Percentiles rank a stretch among this genome's conserved stretches.
These are phyloP conservation scores for Agaricus bisporus DNA, from an alignment of 768 basidiomycete genomes.

Conservation along the genomic window DNA sequence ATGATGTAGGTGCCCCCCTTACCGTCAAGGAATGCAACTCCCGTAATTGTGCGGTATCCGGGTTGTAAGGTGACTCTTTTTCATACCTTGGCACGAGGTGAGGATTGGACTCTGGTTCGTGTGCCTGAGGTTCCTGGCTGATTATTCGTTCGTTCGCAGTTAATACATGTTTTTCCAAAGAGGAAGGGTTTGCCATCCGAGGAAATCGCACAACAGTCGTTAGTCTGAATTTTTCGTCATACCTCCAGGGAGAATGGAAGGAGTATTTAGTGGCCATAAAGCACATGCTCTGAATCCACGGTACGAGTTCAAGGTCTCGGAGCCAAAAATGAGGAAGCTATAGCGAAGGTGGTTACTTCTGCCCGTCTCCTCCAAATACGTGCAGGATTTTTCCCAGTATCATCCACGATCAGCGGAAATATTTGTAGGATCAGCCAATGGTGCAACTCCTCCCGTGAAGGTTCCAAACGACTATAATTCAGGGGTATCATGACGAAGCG, in stretches of 20 bases:
- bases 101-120: too few relatives aligned
- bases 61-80: background rate
- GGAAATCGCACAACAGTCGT: background rate
- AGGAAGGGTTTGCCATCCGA: too few relatives aligned
- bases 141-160: too few relatives aligned
- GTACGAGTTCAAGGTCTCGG: background rate
- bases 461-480: too few relatives aligned
- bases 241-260: background rate
- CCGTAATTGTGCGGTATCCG: background rate
- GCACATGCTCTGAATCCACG: background rate
- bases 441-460: background rate
- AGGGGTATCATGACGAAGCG: too few relatives aligned
- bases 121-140: background rate
- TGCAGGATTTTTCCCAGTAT: background rate
- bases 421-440: background rate
- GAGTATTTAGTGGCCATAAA: background rate
- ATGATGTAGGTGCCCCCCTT: background rate
- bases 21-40: background rate
- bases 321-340: background rate
- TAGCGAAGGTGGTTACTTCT: background rate
- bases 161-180: too few relatives aligned
- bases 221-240: background rate
- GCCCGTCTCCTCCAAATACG: background rate
- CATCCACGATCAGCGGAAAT: background rate
- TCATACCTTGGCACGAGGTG: background rate